phyloP scores from a whole-genome alignment of 1,139 yeast species.

The Suhomyces panamericanus region DNA sequence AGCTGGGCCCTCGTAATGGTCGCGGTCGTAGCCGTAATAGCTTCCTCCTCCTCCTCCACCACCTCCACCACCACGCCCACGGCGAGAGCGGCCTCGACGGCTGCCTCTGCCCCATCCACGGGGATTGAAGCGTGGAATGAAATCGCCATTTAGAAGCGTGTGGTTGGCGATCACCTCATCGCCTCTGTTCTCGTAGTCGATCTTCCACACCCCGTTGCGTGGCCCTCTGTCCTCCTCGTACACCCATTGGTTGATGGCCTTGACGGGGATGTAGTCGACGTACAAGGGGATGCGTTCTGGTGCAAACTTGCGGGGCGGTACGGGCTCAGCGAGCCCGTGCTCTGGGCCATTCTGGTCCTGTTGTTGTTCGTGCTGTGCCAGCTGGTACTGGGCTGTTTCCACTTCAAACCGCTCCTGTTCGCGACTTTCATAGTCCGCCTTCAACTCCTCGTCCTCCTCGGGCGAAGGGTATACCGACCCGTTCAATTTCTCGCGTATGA shows the following conservation, averaged over 20 bases:
- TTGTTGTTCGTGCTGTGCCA: slow-evolving; percentile 10
- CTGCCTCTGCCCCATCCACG: slow-evolving; percentile 15
- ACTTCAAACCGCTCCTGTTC: slow-evolving; percentile 27
- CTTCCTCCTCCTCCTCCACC: slow-evolving; percentile 5
- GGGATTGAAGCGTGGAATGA: slow-evolving; percentile 25
- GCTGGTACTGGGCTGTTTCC: slow-evolving; percentile 22
- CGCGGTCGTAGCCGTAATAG: slow-evolving; percentile 9
- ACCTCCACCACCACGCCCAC: slow-evolving; percentile 10
- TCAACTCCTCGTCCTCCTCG: slow-evolving; percentile 26
- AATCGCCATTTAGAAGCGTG: slow-evolving; percentile 39
- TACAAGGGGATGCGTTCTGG: slow-evolving; percentile 32
- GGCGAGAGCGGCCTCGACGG: slow-evolving; percentile 4
- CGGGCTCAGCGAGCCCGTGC: slow-evolving; percentile 9
- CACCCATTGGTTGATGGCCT: slow-evolving; percentile 48
- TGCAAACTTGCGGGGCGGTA: slow-evolving; percentile 21
- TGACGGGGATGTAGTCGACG: slow-evolving; percentile 48
- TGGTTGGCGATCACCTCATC: slow-evolving; percentile 42
- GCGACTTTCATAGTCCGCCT: slow-evolving; percentile 23
- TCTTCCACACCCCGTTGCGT: slow-evolving; percentile 45
- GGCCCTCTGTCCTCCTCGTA: slow-evolving; percentile 49
- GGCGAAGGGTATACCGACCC: slow-evolving; percentile 34
- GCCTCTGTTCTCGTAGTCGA: slow-evolving; percentile 33
- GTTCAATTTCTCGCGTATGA: slow-evolving; percentile 33
- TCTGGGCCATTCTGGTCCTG: slow-evolving; percentile 12
- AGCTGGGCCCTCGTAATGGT: slow-evolving; percentile 9